phyloP scores from a whole-genome alignment of 169 alveolate species.

The Babesia gibsoni region DNA sequence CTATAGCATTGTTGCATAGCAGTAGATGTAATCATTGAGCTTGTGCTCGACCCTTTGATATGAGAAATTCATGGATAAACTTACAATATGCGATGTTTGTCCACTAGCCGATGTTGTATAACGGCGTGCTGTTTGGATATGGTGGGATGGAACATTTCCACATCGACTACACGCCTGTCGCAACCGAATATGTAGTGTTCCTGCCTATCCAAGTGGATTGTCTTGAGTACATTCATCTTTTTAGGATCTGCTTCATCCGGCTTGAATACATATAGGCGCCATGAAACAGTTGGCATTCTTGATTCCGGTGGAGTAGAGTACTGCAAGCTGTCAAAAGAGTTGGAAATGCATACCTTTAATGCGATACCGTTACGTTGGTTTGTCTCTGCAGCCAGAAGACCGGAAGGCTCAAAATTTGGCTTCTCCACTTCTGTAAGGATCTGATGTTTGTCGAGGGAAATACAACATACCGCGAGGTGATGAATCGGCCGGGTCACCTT shows the following conservation, averaged over 20 bases:
- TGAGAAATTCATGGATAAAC: background rate
- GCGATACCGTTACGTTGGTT: constrained; percentile 73
- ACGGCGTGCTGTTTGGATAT: constrained; percentile 95
- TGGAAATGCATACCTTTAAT: constrained; percentile 61
- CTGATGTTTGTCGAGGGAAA: background rate
- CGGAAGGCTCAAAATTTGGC: constrained; percentile 85
- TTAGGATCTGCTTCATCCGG: constrained; percentile 19
- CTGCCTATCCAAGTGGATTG: constrained; percentile 70
- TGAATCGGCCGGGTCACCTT: background rate
- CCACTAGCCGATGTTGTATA: constrained; percentile 86
- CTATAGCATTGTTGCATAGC: background rate
- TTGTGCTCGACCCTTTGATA: background rate
- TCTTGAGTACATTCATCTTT: constrained; percentile 58
- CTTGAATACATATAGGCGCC: constrained; percentile 84
- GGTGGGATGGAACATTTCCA: constrained; percentile 82
- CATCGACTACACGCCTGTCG: constrained; percentile 89
- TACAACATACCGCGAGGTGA: background rate
- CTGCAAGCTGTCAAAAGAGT: constrained; percentile 31
- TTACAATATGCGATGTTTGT: constrained; percentile 46
- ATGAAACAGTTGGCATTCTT: constrained; percentile 70
- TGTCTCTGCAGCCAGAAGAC: constrained; percentile 79
- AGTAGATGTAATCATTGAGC: too few relatives aligned
- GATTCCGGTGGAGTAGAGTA: constrained; percentile 81
- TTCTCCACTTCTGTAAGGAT: constrained; percentile 32
- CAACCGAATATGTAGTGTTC: constrained; percentile 88